These are phyloP conservation scores for Ajuga reptans DNA, from an alignment of 305 asterid genomes.

Conservation along the genomic window DNA sequence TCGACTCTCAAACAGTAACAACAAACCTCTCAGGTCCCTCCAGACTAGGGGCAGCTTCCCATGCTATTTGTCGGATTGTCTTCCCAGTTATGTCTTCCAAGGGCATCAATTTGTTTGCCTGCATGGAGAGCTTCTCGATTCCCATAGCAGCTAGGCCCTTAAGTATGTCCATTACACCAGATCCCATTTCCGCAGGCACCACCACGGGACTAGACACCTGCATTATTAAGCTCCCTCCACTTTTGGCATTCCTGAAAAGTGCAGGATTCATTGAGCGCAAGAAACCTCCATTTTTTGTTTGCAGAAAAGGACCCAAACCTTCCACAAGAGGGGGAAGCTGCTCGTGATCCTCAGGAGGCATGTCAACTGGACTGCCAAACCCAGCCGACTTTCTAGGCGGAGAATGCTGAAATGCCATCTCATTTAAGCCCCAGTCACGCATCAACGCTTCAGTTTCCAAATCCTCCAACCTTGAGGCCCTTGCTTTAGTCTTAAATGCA, in stretches of 20 bases:
- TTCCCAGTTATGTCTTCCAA: conserved; percentile 83
- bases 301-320: conserved; percentile 75
- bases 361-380: conserved; percentile 46
- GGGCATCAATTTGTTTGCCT: conserved; percentile 89
- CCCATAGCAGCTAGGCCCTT: conserved; percentile 85
- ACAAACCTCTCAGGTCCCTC: conserved; percentile 65
- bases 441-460: conserved; percentile 82
- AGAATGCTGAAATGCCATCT: conserved; percentile 57
- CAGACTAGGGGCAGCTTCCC: conserved; percentile 51
- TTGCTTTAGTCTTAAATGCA: conserved; percentile 35
- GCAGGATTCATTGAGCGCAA: conserved; percentile 84
- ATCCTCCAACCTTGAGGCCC: conserved; percentile 57
- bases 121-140: conserved; percentile 91
- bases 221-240: conserved; percentile 79
- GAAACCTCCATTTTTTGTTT: conserved; percentile 74
- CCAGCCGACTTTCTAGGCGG: conserved; percentile 48
- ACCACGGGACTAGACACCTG: conserved; percentile 93
- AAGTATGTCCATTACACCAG: conserved; percentile 69
- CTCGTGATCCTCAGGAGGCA: conserved; percentile 42
- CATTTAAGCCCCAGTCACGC: conserved; percentile 76
- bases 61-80: conserved; percentile 71
- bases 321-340: conserved; percentile 67
- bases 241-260: conserved; percentile 53
- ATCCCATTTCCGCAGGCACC: conserved; percentile 96
- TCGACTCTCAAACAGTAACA: conserved; percentile 13